Conservation (phyloP, 257 asterid genomes). For the Henckelia pumila region DNA sequence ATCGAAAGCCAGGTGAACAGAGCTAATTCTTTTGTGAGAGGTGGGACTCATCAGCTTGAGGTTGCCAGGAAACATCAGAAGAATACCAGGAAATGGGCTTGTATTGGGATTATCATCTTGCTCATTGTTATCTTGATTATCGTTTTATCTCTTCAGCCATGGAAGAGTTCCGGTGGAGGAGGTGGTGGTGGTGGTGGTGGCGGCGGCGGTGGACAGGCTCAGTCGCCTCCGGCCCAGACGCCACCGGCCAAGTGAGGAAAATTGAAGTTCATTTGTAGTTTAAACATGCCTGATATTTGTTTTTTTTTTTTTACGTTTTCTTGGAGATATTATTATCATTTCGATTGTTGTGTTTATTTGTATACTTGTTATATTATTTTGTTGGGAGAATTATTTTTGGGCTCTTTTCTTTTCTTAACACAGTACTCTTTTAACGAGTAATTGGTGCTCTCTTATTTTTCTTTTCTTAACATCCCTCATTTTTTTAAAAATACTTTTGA, state of each 20-base stretch:
- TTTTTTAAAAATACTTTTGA: no score
- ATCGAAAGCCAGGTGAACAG: background rate
- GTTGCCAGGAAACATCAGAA: background rate
- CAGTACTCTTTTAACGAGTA: no score
- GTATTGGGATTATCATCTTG: background rate
- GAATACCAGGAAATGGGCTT: background rate
- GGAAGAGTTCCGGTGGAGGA: background rate
- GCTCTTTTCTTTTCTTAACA: no score
- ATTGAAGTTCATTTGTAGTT: no score
- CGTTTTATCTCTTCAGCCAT: background rate
- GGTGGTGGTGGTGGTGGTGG: background rate
- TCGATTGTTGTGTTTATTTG: background rate
- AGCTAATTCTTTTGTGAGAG: background rate
- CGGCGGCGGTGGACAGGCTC: background rate
- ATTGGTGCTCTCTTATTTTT: no score
- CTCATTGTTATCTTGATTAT: background rate
- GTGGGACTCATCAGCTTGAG: background rate
- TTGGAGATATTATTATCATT: background rate
- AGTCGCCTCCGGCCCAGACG: background rate
- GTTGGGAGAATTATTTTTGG: background rate
- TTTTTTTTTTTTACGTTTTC: no score
- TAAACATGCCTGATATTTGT: background rate
- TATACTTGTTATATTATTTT: no score
- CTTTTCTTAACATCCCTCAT: no score
- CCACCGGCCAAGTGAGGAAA: background rate